A percentile compares a stretch with the other conserved stretches of the same genome.
Evolutionary conservation across 768 basidiomycete genomes (phyloP).

Genomic region (Tylopilus sp.): DNA sequence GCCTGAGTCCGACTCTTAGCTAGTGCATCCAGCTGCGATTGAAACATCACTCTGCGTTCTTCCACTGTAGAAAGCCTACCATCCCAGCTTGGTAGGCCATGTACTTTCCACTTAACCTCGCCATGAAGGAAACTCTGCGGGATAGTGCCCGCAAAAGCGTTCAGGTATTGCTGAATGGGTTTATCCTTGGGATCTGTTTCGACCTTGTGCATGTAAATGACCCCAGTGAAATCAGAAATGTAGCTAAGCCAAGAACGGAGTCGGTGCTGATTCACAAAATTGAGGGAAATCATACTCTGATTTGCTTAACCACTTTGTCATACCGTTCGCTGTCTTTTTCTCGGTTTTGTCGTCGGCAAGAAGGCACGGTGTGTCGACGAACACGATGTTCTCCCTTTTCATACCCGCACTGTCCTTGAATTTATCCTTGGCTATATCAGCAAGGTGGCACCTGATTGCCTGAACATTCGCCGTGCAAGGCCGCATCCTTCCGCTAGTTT

Average conservation of each 20-base stretch:
- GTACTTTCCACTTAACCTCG: constrained; percentile 2
- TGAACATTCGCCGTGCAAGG: background rate
- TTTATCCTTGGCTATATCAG: background rate
- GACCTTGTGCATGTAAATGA: constrained; percentile 16
- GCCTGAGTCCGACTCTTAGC: background rate
- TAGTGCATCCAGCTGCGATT: background rate
- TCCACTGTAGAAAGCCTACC: constrained; percentile 5
- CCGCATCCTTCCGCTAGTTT: background rate
- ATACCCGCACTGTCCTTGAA: background rate
- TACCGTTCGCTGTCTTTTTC: background rate
- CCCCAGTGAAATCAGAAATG: constrained; percentile 6
- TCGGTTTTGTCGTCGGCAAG: background rate
- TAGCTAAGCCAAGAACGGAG: constrained; percentile 5
- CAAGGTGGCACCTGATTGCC: constrained; percentile 14
- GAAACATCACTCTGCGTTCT: background rate
- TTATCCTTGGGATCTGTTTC: background rate
- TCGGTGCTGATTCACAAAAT: background rate
- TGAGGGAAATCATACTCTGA: background rate
- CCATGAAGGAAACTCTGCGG: background rate
- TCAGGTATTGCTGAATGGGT: background rate
- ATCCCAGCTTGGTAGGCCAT: no score
- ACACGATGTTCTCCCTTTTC: constrained; percentile 8
- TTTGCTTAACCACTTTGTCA: constrained; percentile 5
- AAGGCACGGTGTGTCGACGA: constrained; percentile 20
- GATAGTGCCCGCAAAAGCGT: constrained; percentile 3